phyloP scores from a whole-genome alignment of 768 basidiomycete species.

The Fomitopsis serialis region DNA sequence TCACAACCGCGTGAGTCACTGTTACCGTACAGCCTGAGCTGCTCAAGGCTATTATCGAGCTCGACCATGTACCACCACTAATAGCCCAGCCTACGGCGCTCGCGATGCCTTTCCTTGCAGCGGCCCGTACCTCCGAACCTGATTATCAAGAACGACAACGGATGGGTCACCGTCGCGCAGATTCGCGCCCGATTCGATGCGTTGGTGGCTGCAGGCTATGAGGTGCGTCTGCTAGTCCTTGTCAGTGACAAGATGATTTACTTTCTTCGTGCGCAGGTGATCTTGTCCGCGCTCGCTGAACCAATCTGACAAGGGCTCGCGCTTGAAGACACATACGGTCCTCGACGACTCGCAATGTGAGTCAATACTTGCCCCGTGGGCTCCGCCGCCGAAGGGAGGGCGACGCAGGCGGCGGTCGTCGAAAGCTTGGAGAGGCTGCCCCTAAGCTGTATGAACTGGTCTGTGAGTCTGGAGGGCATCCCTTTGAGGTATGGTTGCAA shows the following conservation, averaged over 20 bases:
- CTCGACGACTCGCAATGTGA: conserved; percentile 32
- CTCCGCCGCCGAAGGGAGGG: conserved; percentile 39
- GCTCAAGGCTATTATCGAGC: too few relatives aligned
- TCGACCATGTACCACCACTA: neutral
- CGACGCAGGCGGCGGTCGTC: too few relatives aligned
- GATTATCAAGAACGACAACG: conserved; percentile 29
- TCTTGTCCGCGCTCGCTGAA: conserved; percentile 46
- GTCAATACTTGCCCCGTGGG: conserved; percentile 35
- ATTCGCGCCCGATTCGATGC: conserved; percentile 38
- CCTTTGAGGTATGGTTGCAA: too few relatives aligned
- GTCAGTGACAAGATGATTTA: neutral
- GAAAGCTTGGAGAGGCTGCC: too few relatives aligned
- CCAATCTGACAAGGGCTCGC: conserved; percentile 40
- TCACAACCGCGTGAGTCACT: too few relatives aligned
- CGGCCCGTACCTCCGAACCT: conserved; percentile 11
- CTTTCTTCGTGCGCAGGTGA: conserved; percentile 21
- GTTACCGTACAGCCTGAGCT: too few relatives aligned
- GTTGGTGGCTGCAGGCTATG: conserved; percentile 31
- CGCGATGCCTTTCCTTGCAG: neutral
- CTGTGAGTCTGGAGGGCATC: too few relatives aligned
- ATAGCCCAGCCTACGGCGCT: neutral
- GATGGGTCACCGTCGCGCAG: conserved; percentile 43
- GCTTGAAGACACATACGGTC: conserved; percentile 26
- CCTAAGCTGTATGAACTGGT: too few relatives aligned
- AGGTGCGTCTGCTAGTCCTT: conserved; percentile 22